A percentile compares a stretch with the other conserved stretches of the same genome.
Conservation (phyloP, 2,329 filamentous ascomycete genomes). For the Trichoderma atrobrunneum region DNA sequence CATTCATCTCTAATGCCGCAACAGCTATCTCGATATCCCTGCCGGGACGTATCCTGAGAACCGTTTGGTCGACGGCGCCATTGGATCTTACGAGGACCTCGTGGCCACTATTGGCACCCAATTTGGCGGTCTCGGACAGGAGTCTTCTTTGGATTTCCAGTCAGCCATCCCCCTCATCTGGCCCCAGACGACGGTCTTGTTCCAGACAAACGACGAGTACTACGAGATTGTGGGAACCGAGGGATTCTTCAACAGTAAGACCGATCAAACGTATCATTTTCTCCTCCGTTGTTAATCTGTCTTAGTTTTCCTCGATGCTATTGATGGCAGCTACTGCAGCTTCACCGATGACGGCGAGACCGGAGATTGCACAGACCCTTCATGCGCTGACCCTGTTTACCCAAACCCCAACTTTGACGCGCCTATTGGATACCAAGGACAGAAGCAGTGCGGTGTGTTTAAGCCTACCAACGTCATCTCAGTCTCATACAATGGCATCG, state of each 20-base stretch:
- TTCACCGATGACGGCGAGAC: slow-evolving; percentile 30
- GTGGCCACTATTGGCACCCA: background rate
- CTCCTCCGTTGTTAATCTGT: background rate
- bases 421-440: slow-evolving; percentile 40
- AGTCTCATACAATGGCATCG: slow-evolving; percentile 52
- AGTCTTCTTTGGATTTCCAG: background rate
- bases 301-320: slow-evolving; percentile 37
- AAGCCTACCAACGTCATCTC: slow-evolving; percentile 50
- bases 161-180: background rate
- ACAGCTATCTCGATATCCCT: background rate
- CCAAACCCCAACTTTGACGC: slow-evolving; percentile 27
- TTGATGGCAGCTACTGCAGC: slow-evolving; percentile 43
- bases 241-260: background rate
- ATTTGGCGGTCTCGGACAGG: background rate
- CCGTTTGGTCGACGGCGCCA: background rate
- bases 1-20: background rate
- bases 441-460: slow-evolving; percentile 43
- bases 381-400: slow-evolving; percentile 9
- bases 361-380: slow-evolving; percentile 29
- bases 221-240: background rate
- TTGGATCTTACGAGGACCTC: background rate
- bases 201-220: background rate
- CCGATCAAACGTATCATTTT: background rate
- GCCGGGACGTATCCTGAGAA: background rate
- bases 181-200: background rate